Conservation (phyloP, 163 green algal species). For the Chlorella variabilis region DNA sequence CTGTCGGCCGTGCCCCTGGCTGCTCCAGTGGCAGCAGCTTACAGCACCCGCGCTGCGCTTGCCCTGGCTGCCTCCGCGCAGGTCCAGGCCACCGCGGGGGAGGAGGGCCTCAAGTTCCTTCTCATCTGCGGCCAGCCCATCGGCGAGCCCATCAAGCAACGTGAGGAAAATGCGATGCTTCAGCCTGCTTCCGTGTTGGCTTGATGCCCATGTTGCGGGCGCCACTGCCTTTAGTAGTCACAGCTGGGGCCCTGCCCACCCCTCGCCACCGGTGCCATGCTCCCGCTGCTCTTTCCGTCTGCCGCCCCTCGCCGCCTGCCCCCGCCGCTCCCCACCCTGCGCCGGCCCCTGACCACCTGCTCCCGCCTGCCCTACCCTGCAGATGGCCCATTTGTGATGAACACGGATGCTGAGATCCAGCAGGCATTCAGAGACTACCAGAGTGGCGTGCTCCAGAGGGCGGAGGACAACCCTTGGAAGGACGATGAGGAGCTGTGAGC, state of each 20-base stretch:
- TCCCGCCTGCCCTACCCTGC: constrained; percentile 55
- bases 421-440: constrained; percentile 49
- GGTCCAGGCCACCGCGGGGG: constrained; percentile 43
- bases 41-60: too few species aligned
- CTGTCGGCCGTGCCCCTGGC: too few species aligned
- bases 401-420: constrained; percentile 74
- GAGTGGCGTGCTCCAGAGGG: constrained; percentile 76
- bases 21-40: too few species aligned
- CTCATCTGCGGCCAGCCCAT: constrained; percentile 87
- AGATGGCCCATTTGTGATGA: constrained; percentile 89
- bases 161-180: too few species aligned
- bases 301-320: too few species aligned
- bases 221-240: neutral
- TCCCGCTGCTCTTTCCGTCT: too few species aligned
- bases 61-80: constrained; percentile 16
- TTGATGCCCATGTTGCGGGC: too few species aligned
- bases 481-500: constrained; percentile 32
- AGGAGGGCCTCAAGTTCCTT: constrained; percentile 80
- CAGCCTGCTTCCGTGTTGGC: too few species aligned
- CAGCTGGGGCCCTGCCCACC: constrained; percentile 11
- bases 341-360: too few species aligned
- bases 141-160: constrained; percentile 87
- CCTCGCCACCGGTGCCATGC: too few species aligned
- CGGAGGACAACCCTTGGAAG: constrained; percentile 71
- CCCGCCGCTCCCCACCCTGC: neutral